Evolutionary conservation across 73 alveolate genomes (phyloP), one percentile per base, ranked within the genome.

Genomic region (Strombidium stylifer): DNA sequence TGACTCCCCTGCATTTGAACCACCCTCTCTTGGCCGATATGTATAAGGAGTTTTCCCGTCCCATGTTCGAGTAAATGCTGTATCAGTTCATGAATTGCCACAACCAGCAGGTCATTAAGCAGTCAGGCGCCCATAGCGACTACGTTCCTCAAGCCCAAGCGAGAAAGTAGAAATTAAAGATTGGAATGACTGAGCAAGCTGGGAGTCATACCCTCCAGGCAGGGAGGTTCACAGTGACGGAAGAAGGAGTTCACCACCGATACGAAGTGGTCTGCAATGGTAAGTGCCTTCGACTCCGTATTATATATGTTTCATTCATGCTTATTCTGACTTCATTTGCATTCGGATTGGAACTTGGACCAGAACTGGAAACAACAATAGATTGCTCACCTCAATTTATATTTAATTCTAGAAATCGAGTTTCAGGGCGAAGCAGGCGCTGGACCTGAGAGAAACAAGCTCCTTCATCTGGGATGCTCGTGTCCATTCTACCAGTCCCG

Each of bases 21-120:
- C 72, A 73, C 42, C 86, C 86, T 2, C 37, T 73, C 42, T 41
- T 73, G 28, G 42, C 37, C 0, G 69, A 73, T 20, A 31, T 73
- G 20, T 73, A 60, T 60, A 20, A 73, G 23, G 7, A 3, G 16
- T 73, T 46, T 31, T 37, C 86, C 0, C 41, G 54, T 31, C 48
- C 59, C 32, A 78, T 78, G 14, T 73, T 73, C 40, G 86, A 73
- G 28, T 24, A 26, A 19, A 58, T 73, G 77, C 36, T 73, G 31
- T 59, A 47, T 24, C 60, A 73, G 51, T 73, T 42, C 34, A 23
- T 24, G 39, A 28, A 31, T 23, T 58, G 72, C 12, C 86, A 73
- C 48, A 58, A 30, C 14, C 36, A 39, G 27, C 20, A 44, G 15
- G 62, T 14, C 54, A 18, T 15, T 42, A 18, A 21, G 14, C 31